These are phyloP conservation scores for Erysimum pusillum DNA, from an alignment of 441 rosid species.

Conservation along the genomic window DNA sequence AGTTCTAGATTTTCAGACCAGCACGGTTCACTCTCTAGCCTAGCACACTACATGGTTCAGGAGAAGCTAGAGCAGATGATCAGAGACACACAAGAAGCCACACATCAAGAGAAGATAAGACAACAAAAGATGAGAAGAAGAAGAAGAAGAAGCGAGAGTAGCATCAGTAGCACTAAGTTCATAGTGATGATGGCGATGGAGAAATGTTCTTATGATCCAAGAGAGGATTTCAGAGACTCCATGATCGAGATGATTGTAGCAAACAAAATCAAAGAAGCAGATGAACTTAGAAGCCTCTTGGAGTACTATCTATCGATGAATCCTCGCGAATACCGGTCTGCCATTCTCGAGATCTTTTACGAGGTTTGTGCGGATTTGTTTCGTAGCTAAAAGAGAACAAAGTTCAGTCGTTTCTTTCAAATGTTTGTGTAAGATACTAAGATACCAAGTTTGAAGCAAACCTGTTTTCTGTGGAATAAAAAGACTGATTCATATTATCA, in stretches of 20 bases:
- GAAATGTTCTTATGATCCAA: conserved; percentile 78
- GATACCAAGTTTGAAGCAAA: conserved; percentile 22
- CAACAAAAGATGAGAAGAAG: conserved; percentile 44
- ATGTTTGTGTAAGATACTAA: conserved; percentile 34
- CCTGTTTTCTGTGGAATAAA: conserved; percentile 27
- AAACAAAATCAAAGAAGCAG: conserved; percentile 67
- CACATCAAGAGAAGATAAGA: conserved; percentile 50
- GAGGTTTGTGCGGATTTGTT: conserved; percentile 80
- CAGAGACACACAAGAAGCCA: conserved; percentile 59
- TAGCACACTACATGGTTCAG: conserved; percentile 90
- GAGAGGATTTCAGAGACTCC: conserved; percentile 83
- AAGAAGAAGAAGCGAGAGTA: conserved; percentile 27
- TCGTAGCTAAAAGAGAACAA: conserved; percentile 33
- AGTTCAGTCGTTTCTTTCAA: conserved; percentile 13
- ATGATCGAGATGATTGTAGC: conserved; percentile 84
- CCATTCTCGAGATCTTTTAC: conserved; percentile 76
- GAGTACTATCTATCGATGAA: conserved; percentile 83
- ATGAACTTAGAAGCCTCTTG: conserved; percentile 78
- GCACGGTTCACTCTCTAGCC: conserved; percentile 70
- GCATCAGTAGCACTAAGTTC: conserved; percentile 57
- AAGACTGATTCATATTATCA: conserved; percentile 1
- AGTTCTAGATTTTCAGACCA: conserved; percentile 52
- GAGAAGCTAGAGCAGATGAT: conserved; percentile 91
- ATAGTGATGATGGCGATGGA: conserved; percentile 89
- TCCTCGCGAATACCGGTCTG: conserved; percentile 58